Evolutionary conservation across 495 filamentous ascomycete genomes (phyloP).

Genomic region (Aspergillus campestris): DNA sequence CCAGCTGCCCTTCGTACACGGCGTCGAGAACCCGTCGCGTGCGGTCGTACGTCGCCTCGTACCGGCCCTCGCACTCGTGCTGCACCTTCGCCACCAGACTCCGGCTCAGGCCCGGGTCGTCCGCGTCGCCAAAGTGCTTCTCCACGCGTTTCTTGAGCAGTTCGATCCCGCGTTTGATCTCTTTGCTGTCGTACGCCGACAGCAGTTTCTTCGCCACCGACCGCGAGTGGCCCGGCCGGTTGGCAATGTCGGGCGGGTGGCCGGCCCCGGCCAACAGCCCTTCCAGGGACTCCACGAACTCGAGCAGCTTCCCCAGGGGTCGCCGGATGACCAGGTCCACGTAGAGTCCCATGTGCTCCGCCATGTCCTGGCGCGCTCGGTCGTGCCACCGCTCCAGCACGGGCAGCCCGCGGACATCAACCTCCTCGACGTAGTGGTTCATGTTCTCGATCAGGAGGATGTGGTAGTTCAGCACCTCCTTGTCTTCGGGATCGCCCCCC

Average conservation of each 20-base stretch:
- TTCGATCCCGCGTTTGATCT: conserved; percentile 77
- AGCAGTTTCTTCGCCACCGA: conserved; percentile 77
- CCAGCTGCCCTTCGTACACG: conserved; percentile 57
- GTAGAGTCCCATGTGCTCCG: conserved; percentile 83
- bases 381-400: conserved; percentile 75
- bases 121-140: conserved; percentile 90
- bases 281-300: conserved; percentile 80
- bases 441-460: conserved; percentile 97
- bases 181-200: conserved; percentile 67
- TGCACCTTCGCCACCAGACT: conserved; percentile 69
- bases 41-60: conserved; percentile 63
- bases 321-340: conserved; percentile 79
- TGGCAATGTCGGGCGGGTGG: conserved; percentile 48
- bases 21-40: conserved; percentile 52
- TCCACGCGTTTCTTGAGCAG: conserved; percentile 81
- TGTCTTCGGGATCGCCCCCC: conserved; percentile 72
- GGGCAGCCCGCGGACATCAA: conserved; percentile 63
- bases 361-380: conserved; percentile 66
- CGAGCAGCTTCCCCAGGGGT: conserved; percentile 81
- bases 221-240: conserved; percentile 70
- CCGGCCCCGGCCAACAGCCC: conserved; percentile 46
- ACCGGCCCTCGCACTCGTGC: conserved; percentile 72
- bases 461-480: conserved; percentile 91
- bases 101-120: conserved; percentile 59
- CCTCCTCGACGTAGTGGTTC: conserved; percentile 93